Conservation (phyloP, 2,329 filamentous ascomycete species). For the Berkeleyomyces rouxiae region DNA sequence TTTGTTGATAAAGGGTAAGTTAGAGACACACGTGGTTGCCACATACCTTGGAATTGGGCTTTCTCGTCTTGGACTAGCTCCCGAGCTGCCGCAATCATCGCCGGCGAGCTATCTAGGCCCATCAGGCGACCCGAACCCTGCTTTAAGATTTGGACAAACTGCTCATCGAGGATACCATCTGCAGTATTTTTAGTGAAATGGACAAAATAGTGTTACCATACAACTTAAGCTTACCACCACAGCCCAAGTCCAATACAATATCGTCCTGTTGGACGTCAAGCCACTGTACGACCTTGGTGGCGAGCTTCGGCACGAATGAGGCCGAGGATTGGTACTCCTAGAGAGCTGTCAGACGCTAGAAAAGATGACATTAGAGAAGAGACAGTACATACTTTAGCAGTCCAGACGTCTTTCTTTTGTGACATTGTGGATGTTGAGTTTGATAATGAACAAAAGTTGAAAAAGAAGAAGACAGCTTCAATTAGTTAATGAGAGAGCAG, state of each 20-base stretch:
- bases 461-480: background rate
- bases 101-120: constrained; percentile 40
- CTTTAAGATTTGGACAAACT: constrained; percentile 32
- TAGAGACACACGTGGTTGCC: background rate
- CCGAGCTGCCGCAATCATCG: constrained; percentile 40
- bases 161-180: constrained; percentile 42
- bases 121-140: constrained; percentile 32
- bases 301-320: constrained; percentile 46
- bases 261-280: constrained; percentile 42
- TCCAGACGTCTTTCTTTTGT: constrained; percentile 23
- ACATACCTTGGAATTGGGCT: constrained; percentile 29
- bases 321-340: constrained; percentile 45
- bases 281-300: constrained; percentile 40
- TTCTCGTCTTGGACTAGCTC: constrained; percentile 24
- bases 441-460: background rate
- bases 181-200: background rate
- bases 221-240: constrained; percentile 33
- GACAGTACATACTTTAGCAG: constrained; percentile 21
- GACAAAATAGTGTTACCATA: background rate
- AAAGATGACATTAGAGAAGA: background rate
- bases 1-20: too few relatives aligned
- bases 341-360: background rate
- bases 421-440: background rate
- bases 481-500: too few relatives aligned
- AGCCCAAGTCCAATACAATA: constrained; percentile 44